A percentile compares a stretch with the other conserved stretches of the same genome.
Conservation (phyloP, 768 basidiomycete genomes). For the Cyclocybe cylindracea region DNA sequence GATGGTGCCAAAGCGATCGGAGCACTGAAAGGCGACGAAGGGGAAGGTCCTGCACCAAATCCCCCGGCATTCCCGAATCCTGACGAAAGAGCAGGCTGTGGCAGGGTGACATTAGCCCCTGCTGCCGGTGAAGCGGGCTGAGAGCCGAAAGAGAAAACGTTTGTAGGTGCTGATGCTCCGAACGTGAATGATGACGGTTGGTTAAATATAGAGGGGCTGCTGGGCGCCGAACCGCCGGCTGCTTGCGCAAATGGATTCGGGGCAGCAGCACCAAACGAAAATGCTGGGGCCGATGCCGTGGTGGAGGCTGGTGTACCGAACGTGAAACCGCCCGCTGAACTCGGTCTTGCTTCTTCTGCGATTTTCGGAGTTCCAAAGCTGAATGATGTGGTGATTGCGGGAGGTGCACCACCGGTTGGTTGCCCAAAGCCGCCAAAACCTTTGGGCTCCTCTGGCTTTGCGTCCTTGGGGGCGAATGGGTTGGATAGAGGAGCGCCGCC, state of each 20-base stretch:
- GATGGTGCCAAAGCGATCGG: conserved; percentile 35
- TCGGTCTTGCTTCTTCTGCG: conserved; percentile 38
- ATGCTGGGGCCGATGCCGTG: conserved; percentile 33
- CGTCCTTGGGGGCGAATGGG: conserved; percentile 49
- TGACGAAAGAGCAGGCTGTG: conserved; percentile 35
- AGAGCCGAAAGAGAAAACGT: conserved; percentile 53
- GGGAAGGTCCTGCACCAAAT: conserved; percentile 38
- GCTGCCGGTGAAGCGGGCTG: conserved; percentile 63
- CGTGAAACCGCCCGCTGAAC: conserved; percentile 45
- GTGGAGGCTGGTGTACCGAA: conserved; percentile 45
- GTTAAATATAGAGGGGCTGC: no score
- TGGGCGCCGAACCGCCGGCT: no score
- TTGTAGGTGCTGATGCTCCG: conserved; percentile 35
- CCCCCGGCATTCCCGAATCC: conserved; percentile 41
- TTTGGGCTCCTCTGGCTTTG: conserved; percentile 45
- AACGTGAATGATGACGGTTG: conserved; percentile 36
- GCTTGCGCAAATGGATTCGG: no score
- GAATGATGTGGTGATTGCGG: conserved; percentile 38
- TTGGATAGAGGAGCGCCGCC: conserved; percentile 36
- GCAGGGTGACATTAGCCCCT: conserved; percentile 34
- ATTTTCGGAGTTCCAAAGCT: conserved; percentile 40
- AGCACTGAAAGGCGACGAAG: conserved; percentile 48
- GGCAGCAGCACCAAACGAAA: conserved; percentile 10
- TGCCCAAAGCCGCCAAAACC: conserved; percentile 53
- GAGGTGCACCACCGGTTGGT: conserved; percentile 25